Evolutionary conservation across 192 early-diverging fungal genomes (phyloP), one percentile per base, ranked within the genome.

Genomic region (Coemansia sp.): DNA sequence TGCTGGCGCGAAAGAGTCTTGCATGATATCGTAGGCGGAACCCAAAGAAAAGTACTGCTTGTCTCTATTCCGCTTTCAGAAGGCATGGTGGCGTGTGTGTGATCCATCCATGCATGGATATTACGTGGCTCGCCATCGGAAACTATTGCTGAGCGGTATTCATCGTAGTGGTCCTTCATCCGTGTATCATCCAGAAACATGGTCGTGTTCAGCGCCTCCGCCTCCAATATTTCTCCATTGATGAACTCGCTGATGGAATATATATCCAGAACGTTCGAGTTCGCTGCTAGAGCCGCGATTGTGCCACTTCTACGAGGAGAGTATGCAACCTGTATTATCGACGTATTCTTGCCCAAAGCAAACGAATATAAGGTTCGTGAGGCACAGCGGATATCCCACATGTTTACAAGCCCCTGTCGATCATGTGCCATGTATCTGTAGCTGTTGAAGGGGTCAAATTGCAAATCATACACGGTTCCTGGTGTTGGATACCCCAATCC

Each of bases 321-420:
- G 41, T 62, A 81, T 37, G 63, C 63, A 32, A 81, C 62, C 18
- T 45, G 65, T 16, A 43, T n/a, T 8, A 51, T 48, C 39, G 41
- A 70, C 21, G 6, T 52, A 8, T 26, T 45, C 39, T 49, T 63
- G 43, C 54, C 78, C 48, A 51, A 41, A 19, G 51, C 52, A 26
- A 77, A 68, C 6, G 63, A 59, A 48, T 74, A 69, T 13, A 77
- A 26, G 15, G 80, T 62, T 26, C 66, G 63, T 22, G 59, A 59
- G 3, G 72, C 71, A 75, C 72, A 73, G 63, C 80, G 74, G n/a
- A 74, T 66, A 55, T 82, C 80, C 80, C 80, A 82, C 71, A 82
- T 72, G 62, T 73, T 66, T 16, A 68, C 71, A 42, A 60, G 46
- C 11, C 80, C 76, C 10, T 51, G 42, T 12, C 80, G 62, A 59